Base-by-base conservation (phyloP, 768 basidiomycete genomes). In the Calocybe indica region DNA sequence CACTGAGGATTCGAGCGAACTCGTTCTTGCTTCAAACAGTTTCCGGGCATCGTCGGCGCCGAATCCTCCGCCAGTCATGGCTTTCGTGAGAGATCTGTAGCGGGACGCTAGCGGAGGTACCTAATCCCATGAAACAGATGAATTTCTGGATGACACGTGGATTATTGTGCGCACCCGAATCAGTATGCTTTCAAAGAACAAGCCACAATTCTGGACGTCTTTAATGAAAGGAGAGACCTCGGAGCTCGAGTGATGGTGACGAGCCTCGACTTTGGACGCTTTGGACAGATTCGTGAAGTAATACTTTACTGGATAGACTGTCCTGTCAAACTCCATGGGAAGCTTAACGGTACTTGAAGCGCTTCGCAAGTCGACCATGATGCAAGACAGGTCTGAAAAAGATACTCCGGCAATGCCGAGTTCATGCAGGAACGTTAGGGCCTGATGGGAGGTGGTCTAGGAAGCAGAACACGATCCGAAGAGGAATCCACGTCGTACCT, bases 351-450 rank as follows among this genome's bases (percentile, higher is more conserved):
- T 52, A 28, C 52, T 57, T 5, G 60, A 56, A 1, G 59, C 54
- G 36, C 69, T 68, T 36, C 68, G 68, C n/a, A 72, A 54, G 45
- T 74, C 72, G 7, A 72, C 63, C 73, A 74, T 73, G 52, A 66
- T 70, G 31, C 66, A 67, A 13, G 55, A 55, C 7, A 65, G 60
- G 12, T 69, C 61, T 28, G 61, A 57, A 54, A 65, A 67, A 11
- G 59, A 62, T 11, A 76, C 50, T 34, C 64, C 62, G 4, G 65
- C 68, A 35, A 78, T 65, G 7, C 55, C 52, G 42, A 70, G 69
- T 58, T 78, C 75, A 55, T 76, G 76, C 10, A 77, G 56, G 49
- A 77, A 78, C 3, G 71, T 63, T 13, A 77, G 62, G 6, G 72
- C 75, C 70, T 75, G 31, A n/a, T 42, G 29, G 38, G 14, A 12